Base-by-base conservation (phyloP, 805 yeast genomes). In the Zygosaccharomyces bailii region DNA sequence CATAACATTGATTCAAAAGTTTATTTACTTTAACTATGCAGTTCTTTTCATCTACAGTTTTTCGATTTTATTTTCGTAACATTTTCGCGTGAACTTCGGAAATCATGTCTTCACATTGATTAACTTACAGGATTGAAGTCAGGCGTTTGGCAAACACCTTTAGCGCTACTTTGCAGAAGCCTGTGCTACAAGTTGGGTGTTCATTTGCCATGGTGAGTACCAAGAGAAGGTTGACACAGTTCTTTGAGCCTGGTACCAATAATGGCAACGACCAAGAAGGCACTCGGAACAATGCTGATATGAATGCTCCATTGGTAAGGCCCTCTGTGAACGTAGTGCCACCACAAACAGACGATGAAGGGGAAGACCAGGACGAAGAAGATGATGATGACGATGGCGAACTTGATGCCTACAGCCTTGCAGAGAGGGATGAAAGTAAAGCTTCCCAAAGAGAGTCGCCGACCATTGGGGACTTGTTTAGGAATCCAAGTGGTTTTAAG, bases 261-360 rank as follows among this genome's bases (percentile, higher is more conserved):
- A 34, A 14, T 33, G 44, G 31, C 5, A 34, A 25, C 18, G 29
- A 36, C 3, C 41, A 44, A 18, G 47, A 34, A 27, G 29, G 9
- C 8, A 27, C 10, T 8, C 20, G 14, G 19, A 27, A 8, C 2
- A 14, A 23, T 8, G 38, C 23, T 24, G 46, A 39, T 8, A 42
- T 30, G 8, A 46, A 40, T 6, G 23, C 43, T 9, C 38, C 35
- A 4, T 14, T 52, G 16, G 42, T 52, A 5, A 53, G 51, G 9
- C 59, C 62, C 1, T 40, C 54, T 2, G 43, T 56, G 18, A 46
- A 49, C 32, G 49, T 56, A 18, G 49, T 52, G 4, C 57, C 59
- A 3, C 60, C 61, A 3, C 44, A 35, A 18, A 30, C 36, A n/a
- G 50, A 33, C 2, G 20, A 41, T 13, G 29, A 34, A 24, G 45